Base-by-base conservation (phyloP, 208 protist genomes). In the Leishmania guyanensis region DNA sequence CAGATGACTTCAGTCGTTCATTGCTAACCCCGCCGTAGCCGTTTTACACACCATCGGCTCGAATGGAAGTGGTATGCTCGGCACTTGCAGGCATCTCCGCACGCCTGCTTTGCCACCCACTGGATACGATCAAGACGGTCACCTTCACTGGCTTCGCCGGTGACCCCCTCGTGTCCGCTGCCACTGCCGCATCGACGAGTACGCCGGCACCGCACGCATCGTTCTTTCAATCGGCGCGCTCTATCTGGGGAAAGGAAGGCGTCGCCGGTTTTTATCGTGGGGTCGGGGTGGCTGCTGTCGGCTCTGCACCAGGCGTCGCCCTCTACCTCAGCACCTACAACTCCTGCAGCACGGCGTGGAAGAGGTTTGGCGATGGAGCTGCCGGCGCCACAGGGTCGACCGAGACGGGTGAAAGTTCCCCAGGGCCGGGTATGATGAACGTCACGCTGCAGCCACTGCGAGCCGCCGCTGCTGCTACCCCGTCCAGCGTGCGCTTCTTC, bases 41-140 rank as follows among this genome's bases (percentile, higher is more conserved):
- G 9, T 72, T 22, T 17, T 14, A 26, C 20, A 51, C 2, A 51
- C 43, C n/a, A 6, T n/a, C 51, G 1, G 26, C 46, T 60, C 46
- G 5, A 48, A 93, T 91, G 86, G 88, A 97, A 48, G 29, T 94
- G 36, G 53, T 90, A 26, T 88, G 86, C 68, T 88, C 95, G 22
- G 91, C 91, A 29, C 56, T 88, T 4, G 85, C 95, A 0, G 95
- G 95, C 12, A 86, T 94, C 17, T 50, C 77, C 10, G 91, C 91
- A 17, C 90, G 93, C 17, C 4, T 94, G 5, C 50, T 91, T 2
- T 95, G 90, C 77, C 95, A 98, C 75, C 95, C 95, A 1, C 81
- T 98, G 50, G 93, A 98, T 81, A 98, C 95, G 0, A 86, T 90
- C 56, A 98, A 98, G 80, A 94, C 95, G 0, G 89, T 95, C 14